phyloP scores from a whole-genome alignment of 2,329 filamentous ascomycete genomes.

The Phialocephala sp. region DNA sequence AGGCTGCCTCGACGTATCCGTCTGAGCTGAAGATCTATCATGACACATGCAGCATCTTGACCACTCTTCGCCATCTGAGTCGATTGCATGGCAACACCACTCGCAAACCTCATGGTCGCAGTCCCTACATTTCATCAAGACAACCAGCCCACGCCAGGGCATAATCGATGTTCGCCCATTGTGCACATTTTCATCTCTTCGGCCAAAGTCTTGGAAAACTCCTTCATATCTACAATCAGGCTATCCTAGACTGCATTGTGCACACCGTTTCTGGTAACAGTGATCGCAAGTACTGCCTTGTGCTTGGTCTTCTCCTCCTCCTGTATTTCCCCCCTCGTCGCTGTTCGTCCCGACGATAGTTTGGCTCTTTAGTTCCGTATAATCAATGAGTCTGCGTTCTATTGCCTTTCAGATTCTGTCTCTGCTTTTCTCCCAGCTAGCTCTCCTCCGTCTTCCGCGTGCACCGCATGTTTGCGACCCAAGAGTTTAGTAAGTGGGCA shows the following conservation, averaged over 20 bases:
- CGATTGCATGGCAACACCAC: neutral
- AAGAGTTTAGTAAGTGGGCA: neutral
- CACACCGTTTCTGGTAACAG: neutral
- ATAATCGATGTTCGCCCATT: conserved; percentile 10
- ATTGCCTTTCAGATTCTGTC: neutral
- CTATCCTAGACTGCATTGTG: neutral
- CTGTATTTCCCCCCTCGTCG: neutral
- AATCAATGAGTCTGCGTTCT: neutral
- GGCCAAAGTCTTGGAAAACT: conserved; percentile 13
- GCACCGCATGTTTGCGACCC: neutral
- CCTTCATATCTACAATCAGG: conserved; percentile 14
- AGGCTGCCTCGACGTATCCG: neutral
- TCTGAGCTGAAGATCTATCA: neutral
- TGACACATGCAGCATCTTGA: neutral
- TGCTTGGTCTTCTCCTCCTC: neutral
- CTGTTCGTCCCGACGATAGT: neutral
- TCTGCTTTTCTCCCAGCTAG: conserved; percentile 2
- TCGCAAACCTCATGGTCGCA: conserved; percentile 4
- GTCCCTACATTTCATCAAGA: neutral
- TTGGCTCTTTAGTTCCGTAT: neutral
- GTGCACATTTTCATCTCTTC: conserved; percentile 12
- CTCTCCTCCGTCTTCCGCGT: neutral
- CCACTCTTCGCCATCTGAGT: neutral
- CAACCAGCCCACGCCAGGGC: conserved; percentile 6
- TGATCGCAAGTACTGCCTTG: neutral